A percentile compares a stretch with the other conserved stretches of the same genome.
Conservation (phyloP, 139 green algal species). For the Picochlorum sp. region DNA sequence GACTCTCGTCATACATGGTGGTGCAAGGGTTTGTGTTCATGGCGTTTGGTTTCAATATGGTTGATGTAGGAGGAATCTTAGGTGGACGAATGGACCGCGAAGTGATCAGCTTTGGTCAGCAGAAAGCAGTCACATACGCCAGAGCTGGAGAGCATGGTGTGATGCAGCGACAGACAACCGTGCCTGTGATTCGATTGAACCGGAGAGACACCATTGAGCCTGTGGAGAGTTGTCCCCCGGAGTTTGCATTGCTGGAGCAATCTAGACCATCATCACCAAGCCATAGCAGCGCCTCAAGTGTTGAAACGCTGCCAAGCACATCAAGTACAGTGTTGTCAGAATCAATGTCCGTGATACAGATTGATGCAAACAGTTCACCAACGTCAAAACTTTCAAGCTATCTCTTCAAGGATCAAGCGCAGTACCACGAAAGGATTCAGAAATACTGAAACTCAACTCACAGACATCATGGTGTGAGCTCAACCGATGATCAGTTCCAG, state of each 20-base stretch:
- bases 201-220: not conserved
- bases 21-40: conserved; percentile 66
- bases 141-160: not conserved
- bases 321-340: not conserved
- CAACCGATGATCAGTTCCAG: too few relatives aligned
- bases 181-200: conserved; percentile 7
- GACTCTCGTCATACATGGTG: conserved; percentile 63
- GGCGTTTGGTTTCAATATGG: conserved; percentile 65
- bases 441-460: too few relatives aligned
- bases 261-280: not conserved
- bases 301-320: not conserved
- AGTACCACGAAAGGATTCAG: too few relatives aligned
- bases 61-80: conserved; percentile 54
- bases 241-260: not conserved
- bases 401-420: too few relatives aligned
- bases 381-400: not conserved
- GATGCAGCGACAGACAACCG: not conserved
- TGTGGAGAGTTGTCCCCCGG: too few relatives aligned
- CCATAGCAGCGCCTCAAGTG: not conserved
- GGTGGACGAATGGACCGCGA: conserved; percentile 37
- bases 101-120: conserved; percentile 9
- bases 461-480: too few relatives aligned
- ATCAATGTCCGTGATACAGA: not conserved
- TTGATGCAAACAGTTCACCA: not conserved
- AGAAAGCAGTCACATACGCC: conserved; percentile 2